Evolutionary conservation across 345 rosid genomes (phyloP).

Genomic region (Populus ilicifolia): DNA sequence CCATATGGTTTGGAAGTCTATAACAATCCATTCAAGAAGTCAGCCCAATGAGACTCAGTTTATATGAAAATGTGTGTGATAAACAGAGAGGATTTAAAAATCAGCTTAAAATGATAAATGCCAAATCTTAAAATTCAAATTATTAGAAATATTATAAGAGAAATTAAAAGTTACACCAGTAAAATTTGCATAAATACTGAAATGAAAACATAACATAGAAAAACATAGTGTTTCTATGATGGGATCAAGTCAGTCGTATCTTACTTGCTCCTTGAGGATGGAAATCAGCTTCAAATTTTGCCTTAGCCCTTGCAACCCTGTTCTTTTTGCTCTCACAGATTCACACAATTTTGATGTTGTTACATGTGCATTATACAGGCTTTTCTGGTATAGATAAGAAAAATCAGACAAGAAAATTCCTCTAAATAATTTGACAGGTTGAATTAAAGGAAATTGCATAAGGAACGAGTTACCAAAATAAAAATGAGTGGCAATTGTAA

Average conservation of each 20-base stretch:
- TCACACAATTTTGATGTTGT: constrained; percentile 59
- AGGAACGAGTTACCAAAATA: not conserved
- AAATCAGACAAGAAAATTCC: not conserved
- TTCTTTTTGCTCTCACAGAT: constrained; percentile 63
- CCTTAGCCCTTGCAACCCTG: constrained; percentile 55
- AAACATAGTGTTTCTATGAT: not conserved
- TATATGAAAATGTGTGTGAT: not conserved
- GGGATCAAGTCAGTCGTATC: not conserved
- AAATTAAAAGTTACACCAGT: not conserved
- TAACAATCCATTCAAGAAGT: not conserved
- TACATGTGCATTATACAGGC: constrained; percentile 51
- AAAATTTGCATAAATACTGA: not conserved
- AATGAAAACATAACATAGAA: not conserved
- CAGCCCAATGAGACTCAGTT: not conserved
- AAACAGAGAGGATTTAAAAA: not conserved
- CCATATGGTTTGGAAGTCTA: not conserved
- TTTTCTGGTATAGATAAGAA: constrained; percentile 50
- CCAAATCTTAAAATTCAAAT: not conserved
- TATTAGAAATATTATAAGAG: not conserved
- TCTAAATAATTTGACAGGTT: not conserved
- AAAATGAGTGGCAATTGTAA: not conserved
- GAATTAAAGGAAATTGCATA: not conserved
- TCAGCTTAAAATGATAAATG: not conserved
- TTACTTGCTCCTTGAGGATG: constrained; percentile 71
- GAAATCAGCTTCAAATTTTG: constrained; percentile 60